These are phyloP conservation scores for Sporothrix inflata DNA, from an alignment of 2,329 filamentous ascomycete genomes.

Conservation along the genomic window DNA sequence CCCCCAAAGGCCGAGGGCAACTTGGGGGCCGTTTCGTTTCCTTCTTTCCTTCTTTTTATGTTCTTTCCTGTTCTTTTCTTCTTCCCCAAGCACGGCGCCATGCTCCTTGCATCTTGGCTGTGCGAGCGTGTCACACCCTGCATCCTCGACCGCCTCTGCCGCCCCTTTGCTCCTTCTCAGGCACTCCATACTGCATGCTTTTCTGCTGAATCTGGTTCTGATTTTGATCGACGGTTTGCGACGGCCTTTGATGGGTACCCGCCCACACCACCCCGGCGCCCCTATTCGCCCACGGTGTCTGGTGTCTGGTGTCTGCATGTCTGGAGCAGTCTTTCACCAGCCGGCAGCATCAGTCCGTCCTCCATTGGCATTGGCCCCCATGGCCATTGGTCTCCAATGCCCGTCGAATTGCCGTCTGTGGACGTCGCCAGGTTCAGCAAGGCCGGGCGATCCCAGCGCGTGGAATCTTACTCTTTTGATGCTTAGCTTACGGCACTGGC, in stretches of 20 bases:
- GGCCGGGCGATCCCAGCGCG: conserved; percentile 23
- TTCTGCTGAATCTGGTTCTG: background rate
- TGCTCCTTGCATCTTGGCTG: background rate
- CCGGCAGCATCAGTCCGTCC: background rate
- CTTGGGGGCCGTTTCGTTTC: conserved; percentile 12
- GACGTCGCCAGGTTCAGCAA: background rate
- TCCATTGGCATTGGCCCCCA: no score
- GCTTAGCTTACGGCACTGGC: conserved; percentile 26
- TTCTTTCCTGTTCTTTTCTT: background rate
- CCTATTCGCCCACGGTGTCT: background rate
- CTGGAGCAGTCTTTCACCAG: background rate
- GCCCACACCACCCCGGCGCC: background rate
- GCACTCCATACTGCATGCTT: background rate
- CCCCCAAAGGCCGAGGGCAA: background rate
- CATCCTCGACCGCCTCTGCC: background rate
- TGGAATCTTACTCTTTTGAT: conserved; percentile 24
- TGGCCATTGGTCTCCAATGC: background rate
- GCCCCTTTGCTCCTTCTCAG: background rate
- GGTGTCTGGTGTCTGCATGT: background rate
- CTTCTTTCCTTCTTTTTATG: background rate
- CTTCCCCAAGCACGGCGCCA: background rate
- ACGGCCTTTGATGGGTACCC: background rate
- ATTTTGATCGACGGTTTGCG: conserved; percentile 3
- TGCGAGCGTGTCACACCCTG: background rate
- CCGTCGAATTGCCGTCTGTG: background rate